Evolutionary conservation across 2,329 filamentous ascomycete genomes (phyloP).

Genomic region (Bertia moriformis): DNA sequence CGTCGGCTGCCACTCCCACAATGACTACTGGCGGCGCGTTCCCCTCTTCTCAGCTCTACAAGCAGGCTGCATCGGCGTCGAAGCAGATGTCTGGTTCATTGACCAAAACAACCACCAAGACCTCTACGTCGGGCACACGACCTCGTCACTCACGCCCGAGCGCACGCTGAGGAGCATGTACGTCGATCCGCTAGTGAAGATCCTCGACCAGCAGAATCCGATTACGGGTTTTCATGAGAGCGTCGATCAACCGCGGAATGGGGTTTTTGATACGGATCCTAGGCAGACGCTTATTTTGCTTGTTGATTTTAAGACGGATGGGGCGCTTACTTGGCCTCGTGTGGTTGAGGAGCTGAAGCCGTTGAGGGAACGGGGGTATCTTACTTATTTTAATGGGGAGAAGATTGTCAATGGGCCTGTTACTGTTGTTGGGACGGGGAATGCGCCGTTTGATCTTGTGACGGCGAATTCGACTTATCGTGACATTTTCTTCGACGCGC

Average conservation of each 20-base stretch:
- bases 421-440: conserved; percentile 57
- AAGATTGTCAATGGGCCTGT: conserved; percentile 37
- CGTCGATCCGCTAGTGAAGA: conserved; percentile 43
- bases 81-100: conserved; percentile 56
- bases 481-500: conserved; percentile 55
- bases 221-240: conserved; percentile 21
- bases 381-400: conserved; percentile 34
- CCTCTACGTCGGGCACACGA: conserved; percentile 51
- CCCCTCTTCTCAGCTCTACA: conserved; percentile 48
- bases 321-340: conserved; percentile 31
- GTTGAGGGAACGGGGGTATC: conserved; percentile 40
- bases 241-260: conserved; percentile 24
- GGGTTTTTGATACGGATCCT: conserved; percentile 40
- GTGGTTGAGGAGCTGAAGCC: conserved; percentile 40
- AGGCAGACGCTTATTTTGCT: conserved; percentile 43
- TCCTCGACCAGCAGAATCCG: conserved; percentile 39
- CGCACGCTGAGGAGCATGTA: conserved; percentile 50
- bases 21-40: conserved; percentile 53
- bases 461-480: conserved; percentile 34
- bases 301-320: conserved; percentile 54
- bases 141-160: conserved; percentile 31
- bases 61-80: conserved; percentile 46
- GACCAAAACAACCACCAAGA: conserved; percentile 37
- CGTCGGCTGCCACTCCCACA: conserved; percentile 51
- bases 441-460: conserved; percentile 41